phyloP scores from a whole-genome alignment of 208 protist species.

The Trypanosoma avium region DNA sequence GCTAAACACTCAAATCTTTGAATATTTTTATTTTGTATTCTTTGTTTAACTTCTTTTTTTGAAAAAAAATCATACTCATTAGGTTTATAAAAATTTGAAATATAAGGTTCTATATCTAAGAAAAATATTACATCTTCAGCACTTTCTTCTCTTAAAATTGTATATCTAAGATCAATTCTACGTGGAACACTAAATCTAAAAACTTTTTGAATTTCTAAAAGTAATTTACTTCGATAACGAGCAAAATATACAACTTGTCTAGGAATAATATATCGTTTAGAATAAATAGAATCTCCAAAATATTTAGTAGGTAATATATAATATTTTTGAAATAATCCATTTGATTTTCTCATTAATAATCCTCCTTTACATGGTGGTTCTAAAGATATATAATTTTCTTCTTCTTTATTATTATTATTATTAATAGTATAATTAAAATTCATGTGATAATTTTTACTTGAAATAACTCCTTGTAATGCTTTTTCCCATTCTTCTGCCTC shows the following conservation, averaged over 20 bases:
- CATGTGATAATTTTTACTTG: too few relatives aligned
- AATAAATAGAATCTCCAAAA: neutral
- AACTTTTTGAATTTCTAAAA: neutral
- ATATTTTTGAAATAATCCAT: neutral
- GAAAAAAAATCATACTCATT: neutral
- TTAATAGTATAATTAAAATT: too few relatives aligned
- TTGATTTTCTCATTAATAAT: neutral
- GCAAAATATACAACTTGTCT: constrained; percentile 18
- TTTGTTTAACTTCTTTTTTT: neutral
- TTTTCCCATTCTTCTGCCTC: constrained; percentile 4
- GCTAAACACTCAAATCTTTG: constrained; percentile 6
- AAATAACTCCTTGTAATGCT: neutral
- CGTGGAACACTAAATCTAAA: neutral
- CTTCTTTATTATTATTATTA: too few relatives aligned
- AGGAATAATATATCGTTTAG: neutral
- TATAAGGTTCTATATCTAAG: constrained; percentile 7
- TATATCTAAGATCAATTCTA: constrained; percentile 13
- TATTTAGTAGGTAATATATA: constrained; percentile 1
- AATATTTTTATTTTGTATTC: neutral
- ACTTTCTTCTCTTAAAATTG: constrained; percentile 1
- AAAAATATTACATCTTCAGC: neutral
- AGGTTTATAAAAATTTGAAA: neutral
- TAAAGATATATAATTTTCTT: neutral
- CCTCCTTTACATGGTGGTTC: neutral
- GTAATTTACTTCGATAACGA: neutral